phyloP scores from a whole-genome alignment of 2,329 filamentous ascomycete species.

The Monosporascus sp. region DNA sequence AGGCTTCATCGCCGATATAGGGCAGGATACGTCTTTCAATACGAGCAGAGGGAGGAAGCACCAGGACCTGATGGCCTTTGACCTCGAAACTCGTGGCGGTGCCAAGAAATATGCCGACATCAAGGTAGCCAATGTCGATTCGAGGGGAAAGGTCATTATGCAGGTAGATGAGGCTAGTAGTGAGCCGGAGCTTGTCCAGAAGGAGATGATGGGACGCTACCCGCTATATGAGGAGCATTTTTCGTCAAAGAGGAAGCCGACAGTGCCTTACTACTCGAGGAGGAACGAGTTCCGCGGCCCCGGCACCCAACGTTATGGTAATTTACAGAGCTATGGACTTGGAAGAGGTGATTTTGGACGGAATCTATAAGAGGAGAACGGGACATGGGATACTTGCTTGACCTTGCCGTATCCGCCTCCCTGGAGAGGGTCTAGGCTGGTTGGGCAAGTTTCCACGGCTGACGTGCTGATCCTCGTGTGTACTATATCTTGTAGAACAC shows the following conservation, averaged over 20 bases:
- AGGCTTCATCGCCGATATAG: slow-evolving; percentile 45
- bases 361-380: neutral
- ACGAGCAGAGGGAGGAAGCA: neutral
- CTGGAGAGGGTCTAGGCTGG: too few relatives aligned
- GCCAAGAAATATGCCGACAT: slow-evolving; percentile 50
- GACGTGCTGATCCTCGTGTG: neutral
- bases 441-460: too few relatives aligned
- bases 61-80: slow-evolving; percentile 37
- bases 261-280: slow-evolving; percentile 2
- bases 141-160: slow-evolving; percentile 45
- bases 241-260: slow-evolving; percentile 2
- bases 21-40: slow-evolving; percentile 40
- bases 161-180: slow-evolving; percentile 33
- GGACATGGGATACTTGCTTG: neutral
- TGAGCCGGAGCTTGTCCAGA: slow-evolving; percentile 39
- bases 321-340: slow-evolving; percentile 35
- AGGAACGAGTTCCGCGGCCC: neutral
- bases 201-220: slow-evolving; percentile 36
- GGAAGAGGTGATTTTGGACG: slow-evolving; percentile 1
- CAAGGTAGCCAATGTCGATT: slow-evolving; percentile 39
- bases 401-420: too few relatives aligned
- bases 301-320: slow-evolving; percentile 24
- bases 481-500: neutral
- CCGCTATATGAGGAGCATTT: slow-evolving; percentile 26
- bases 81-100: slow-evolving; percentile 46